Conservation (phyloP, 169 alveolate species). For the Sarcocystis neurona region DNA sequence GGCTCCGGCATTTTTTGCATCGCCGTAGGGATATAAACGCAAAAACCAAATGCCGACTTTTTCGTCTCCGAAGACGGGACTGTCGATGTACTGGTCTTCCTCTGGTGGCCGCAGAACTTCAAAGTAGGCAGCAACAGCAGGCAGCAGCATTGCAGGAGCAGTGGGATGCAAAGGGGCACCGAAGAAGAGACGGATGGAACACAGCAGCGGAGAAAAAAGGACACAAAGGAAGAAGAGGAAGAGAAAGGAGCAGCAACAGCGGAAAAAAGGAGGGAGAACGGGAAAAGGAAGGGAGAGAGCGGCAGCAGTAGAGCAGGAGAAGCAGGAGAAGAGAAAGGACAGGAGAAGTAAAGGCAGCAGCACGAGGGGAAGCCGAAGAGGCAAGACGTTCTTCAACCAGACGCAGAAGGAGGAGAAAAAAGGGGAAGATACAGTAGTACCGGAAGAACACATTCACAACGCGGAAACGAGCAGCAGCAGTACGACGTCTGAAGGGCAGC, state of each 20-base stretch:
- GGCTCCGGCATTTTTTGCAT: conserved; percentile 19
- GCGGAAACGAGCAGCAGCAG: too few relatives aligned
- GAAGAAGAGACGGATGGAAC: neutral
- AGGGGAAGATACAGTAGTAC: too few relatives aligned
- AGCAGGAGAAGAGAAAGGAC: neutral
- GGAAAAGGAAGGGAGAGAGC: neutral
- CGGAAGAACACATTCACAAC: too few relatives aligned
- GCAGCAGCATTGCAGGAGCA: neutral
- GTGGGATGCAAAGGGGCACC: neutral
- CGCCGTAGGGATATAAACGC: conserved; percentile 54
- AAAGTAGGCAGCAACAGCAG: neutral
- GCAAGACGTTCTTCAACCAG: too few relatives aligned
- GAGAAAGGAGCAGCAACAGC: neutral
- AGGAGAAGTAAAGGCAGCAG: conserved; percentile 15
- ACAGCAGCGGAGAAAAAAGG: neutral
- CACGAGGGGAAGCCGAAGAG: conserved; percentile 25
- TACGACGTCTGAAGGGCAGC: too few relatives aligned
- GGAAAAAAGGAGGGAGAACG: neutral
- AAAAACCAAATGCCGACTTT: conserved; percentile 22
- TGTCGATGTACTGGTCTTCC: conserved; percentile 52
- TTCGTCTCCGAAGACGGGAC: conserved; percentile 34
- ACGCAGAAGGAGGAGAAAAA: too few relatives aligned
- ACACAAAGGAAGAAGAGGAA: too few relatives aligned
- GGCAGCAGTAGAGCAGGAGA: neutral
- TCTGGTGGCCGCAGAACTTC: conserved; percentile 42